Conservation (phyloP, 2,329 filamentous ascomycete species). For the Sporothrix phasma region DNA sequence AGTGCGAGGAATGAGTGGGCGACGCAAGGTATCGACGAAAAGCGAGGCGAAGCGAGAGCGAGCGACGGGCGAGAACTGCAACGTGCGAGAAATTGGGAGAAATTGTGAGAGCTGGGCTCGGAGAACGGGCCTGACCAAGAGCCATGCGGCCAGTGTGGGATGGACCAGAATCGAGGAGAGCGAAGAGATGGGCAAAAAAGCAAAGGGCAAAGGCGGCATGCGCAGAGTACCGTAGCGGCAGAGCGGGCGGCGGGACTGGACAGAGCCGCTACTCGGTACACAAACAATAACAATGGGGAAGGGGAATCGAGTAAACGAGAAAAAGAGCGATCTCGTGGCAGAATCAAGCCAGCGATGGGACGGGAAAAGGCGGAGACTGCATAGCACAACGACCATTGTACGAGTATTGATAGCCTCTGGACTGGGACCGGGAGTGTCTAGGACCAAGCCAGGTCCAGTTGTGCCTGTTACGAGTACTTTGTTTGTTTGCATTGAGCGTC, state of each 20-base stretch:
- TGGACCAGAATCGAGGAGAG: background rate
- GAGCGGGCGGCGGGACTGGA: slow-evolving; percentile 6
- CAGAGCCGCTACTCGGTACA: background rate
- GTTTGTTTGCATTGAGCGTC: background rate
- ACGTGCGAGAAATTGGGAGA: slow-evolving; percentile 10
- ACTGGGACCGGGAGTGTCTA: background rate
- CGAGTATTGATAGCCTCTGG: too few relatives aligned
- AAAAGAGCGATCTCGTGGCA: slow-evolving; percentile 4
- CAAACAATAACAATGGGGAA: slow-evolving; percentile 12
- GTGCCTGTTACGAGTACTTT: background rate
- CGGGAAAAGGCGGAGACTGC: background rate
- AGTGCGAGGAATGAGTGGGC: background rate
- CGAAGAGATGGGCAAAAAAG: slow-evolving; percentile 1
- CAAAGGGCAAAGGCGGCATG: background rate
- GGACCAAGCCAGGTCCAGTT: background rate
- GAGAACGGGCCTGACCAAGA: background rate
- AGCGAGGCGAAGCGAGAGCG: too few relatives aligned
- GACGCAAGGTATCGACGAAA: background rate
- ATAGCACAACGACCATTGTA: too few relatives aligned
- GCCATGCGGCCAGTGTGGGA: slow-evolving; percentile 2
- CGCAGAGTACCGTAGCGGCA: slow-evolving; percentile 10
- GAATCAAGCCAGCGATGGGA: background rate
- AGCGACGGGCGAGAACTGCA: background rate
- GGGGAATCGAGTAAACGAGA: background rate
- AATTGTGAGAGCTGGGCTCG: background rate